These are phyloP conservation scores for Musa itinerans DNA, from an alignment of 176 grass and related monocot species.

Conservation along the genomic window DNA sequence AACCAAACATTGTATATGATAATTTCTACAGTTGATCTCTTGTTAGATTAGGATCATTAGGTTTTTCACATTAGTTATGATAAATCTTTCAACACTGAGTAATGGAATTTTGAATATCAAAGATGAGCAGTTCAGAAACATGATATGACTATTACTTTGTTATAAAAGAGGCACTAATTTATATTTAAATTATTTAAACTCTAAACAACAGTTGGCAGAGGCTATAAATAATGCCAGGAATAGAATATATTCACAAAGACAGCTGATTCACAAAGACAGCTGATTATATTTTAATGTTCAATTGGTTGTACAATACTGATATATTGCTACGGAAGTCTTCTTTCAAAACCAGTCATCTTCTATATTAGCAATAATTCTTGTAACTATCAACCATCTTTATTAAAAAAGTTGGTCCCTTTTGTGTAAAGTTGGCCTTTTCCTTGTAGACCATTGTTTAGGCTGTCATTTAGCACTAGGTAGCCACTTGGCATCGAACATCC, in stretches of 20 bases:
- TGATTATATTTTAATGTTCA: background rate
- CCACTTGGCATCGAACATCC: background rate
- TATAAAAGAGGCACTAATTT: background rate
- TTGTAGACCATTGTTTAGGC: no score
- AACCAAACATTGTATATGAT: background rate
- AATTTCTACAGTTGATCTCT: background rate
- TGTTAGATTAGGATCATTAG: background rate
- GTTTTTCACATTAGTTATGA: background rate
- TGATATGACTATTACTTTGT: background rate
- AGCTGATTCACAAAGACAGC: background rate
- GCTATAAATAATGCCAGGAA: background rate
- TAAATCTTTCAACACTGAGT: background rate
- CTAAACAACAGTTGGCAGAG: background rate
- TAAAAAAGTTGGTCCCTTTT: no score
- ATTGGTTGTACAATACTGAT: background rate
- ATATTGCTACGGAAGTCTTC: background rate
- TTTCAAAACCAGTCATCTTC: no score
- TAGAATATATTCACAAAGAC: background rate
- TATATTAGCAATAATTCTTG: no score
- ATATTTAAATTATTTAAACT: background rate
- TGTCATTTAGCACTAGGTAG: no score
- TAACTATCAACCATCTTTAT: no score
- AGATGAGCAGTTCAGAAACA: background rate
- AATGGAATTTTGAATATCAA: background rate
- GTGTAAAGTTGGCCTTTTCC: background rate